Base-by-base conservation (phyloP, 2,329 filamentous ascomycete genomes). In the Simplicillium sp. region DNA sequence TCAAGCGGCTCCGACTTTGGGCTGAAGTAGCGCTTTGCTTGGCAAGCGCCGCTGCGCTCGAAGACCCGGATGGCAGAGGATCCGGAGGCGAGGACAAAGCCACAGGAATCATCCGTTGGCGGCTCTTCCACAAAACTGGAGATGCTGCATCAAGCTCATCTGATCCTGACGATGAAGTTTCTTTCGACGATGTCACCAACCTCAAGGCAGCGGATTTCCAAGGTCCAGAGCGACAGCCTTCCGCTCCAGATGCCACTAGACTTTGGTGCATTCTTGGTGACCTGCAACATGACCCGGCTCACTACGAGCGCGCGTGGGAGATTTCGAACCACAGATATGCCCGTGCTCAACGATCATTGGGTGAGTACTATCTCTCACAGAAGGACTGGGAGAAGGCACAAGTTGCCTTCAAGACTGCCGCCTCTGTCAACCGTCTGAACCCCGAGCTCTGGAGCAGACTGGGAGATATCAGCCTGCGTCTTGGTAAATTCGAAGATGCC, bases 231-330 rank as follows among this genome's bases (percentile, higher is more conserved):
- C 55, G 62, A 20, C 70, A 81, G 2, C 84, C 86, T 0, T 66
- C 85, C 1, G 87, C 88, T 0, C 73, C 84, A 1, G 87, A 97
- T 55, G 87, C 90, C 2, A 84, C 92, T 0, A 78, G 92, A 0
- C 66, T 97, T 5, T 90, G 89, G 67, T 97, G 90, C 56, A 96
- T 98, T 43, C 68, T 98, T 1, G 92, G 90, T 14, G 92, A 98
- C 51, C 73, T 98, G 13, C 86, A 94, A 49, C 70, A 80, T 16
- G 75, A 92, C 9, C 72, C 82, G 0, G 59, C 65, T 9, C 77
- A 89, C 64, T 98, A 94, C 63, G 76, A 86, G 48, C 83, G 82
- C 12, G 88, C 90, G 0, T 98, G 92, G 92, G 77, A 82, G 15
- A 76, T 95, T 1, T 96, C 89, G 0, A 80, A 80, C 2, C 61